Conservation (phyloP, 2,329 filamentous ascomycete genomes). For the Monilinia laxa region DNA sequence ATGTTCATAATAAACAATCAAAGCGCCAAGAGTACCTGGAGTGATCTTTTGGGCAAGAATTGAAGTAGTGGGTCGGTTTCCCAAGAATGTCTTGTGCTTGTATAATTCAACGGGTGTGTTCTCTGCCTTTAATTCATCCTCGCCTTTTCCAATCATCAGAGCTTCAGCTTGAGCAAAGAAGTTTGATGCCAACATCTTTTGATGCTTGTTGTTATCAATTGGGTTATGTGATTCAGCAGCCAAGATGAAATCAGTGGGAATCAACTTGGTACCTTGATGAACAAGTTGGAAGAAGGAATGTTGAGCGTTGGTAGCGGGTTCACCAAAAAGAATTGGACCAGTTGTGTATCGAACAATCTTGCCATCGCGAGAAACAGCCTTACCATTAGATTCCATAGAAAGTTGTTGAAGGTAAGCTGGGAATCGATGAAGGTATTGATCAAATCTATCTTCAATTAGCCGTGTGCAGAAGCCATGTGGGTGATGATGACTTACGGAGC, state of each 20-base stretch:
- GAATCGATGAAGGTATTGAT: slow-evolving; percentile 99
- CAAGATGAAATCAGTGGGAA: slow-evolving; percentile 96
- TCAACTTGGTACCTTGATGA: slow-evolving; percentile 98
- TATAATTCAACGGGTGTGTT: slow-evolving; percentile 72
- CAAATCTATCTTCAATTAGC: slow-evolving; percentile 65
- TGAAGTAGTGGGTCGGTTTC: slow-evolving; percentile 94
- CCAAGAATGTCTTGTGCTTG: slow-evolving; percentile 98
- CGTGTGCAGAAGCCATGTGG: slow-evolving; percentile 3
- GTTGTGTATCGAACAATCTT: slow-evolving; percentile 97
- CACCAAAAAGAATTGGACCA: slow-evolving; percentile 91
- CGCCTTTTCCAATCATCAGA: slow-evolving; percentile 86
- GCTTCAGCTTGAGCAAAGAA: slow-evolving; percentile 88
- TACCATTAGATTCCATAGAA: slow-evolving; percentile 99
- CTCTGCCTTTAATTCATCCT: slow-evolving; percentile 75
- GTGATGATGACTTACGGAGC: slow-evolving; percentile 68
- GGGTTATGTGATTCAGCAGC: slow-evolving; percentile 97
- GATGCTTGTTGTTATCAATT: slow-evolving; percentile 86
- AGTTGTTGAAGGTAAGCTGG: slow-evolving; percentile 98
- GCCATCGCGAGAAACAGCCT: slow-evolving; percentile 87
- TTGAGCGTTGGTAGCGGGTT: slow-evolving; percentile 98
- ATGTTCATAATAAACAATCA: slow-evolving; percentile 99
- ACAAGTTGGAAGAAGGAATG: slow-evolving; percentile 99
- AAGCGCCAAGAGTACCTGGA: slow-evolving; percentile 84
- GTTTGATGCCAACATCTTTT: slow-evolving; percentile 93
- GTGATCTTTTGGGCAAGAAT: slow-evolving; percentile 92